Evolutionary conservation across 1,139 yeast genomes (phyloP).

Genomic region (Pneumocystis sp.): DNA sequence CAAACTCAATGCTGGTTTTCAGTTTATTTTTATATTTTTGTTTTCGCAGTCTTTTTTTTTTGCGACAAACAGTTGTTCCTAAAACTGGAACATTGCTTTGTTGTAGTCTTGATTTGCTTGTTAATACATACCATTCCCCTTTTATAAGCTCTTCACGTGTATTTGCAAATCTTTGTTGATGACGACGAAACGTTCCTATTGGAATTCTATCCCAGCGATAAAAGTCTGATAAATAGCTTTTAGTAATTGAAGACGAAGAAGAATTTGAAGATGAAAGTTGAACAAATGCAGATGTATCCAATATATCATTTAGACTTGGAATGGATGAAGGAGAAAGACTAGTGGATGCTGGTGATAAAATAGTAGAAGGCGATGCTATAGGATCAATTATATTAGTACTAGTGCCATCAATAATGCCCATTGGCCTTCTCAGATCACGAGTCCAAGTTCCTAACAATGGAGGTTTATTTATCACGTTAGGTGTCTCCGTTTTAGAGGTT

Average conservation of each 20-base stretch:
- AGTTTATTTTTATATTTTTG: background rate
- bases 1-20: background rate
- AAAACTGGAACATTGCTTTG: background rate
- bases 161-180: background rate
- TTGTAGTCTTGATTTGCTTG: background rate
- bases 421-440: slow-evolving; percentile 7
- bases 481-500: background rate
- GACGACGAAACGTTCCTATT: background rate
- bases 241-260: background rate
- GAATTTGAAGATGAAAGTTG: background rate
- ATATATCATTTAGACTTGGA: background rate
- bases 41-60: background rate
- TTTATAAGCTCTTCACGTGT: background rate
- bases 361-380: background rate
- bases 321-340: background rate
- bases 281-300: background rate
- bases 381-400: background rate
- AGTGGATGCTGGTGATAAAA: background rate
- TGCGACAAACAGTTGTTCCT: background rate
- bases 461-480: slow-evolving; percentile 6
- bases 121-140: background rate
- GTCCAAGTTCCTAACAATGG: slow-evolving; percentile 11
- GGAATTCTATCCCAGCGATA: background rate
- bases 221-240: background rate
- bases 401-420: slow-evolving; percentile 8